A percentile compares a stretch with the other conserved stretches of the same genome.
phyloP scores from a whole-genome alignment of 2,329 filamentous ascomycete species.

The Pseudogymnoascus sp. region DNA sequence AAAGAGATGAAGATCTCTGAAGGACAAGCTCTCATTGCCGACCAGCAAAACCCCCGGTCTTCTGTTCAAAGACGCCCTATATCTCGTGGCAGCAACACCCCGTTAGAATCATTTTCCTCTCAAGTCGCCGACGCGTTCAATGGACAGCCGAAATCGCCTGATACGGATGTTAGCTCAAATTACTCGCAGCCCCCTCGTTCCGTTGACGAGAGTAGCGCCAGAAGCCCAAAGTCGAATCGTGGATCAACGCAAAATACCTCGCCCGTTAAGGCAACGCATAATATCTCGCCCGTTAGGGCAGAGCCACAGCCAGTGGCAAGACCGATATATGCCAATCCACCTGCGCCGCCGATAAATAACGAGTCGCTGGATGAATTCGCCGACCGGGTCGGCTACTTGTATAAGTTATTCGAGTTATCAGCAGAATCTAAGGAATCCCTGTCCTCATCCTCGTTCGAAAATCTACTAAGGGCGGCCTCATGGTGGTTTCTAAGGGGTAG shows the following conservation, averaged over 20 bases:
- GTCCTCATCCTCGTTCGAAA: constrained; percentile 52
- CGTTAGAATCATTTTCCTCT: neutral
- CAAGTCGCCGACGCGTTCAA: neutral
- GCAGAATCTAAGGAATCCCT: constrained; percentile 66
- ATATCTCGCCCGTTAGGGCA: constrained; percentile 12
- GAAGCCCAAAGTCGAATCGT: neutral
- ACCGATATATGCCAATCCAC: neutral
- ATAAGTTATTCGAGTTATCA: constrained; percentile 68
- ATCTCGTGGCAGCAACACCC: neutral
- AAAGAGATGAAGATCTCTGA: constrained; percentile 24
- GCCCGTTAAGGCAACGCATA: constrained; percentile 10
- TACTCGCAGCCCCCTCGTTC: neutral
- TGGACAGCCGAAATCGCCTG: neutral
- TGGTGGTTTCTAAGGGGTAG: constrained; percentile 92
- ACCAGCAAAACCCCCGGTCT: constrained; percentile 1
- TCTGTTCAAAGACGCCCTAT: constrained; percentile 22
- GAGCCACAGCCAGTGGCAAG: neutral
- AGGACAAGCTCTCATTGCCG: constrained; percentile 30
- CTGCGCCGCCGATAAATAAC: constrained; percentile 44
- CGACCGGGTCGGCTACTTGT: constrained; percentile 63
- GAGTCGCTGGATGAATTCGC: constrained; percentile 65
- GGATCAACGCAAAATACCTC: neutral
- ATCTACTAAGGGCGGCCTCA: constrained; percentile 64
- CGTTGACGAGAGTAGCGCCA: neutral
- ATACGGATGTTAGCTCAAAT: neutral